phyloP scores from a whole-genome alignment of 2,329 filamentous ascomycete genomes.

The Scedosporium boydii region DNA sequence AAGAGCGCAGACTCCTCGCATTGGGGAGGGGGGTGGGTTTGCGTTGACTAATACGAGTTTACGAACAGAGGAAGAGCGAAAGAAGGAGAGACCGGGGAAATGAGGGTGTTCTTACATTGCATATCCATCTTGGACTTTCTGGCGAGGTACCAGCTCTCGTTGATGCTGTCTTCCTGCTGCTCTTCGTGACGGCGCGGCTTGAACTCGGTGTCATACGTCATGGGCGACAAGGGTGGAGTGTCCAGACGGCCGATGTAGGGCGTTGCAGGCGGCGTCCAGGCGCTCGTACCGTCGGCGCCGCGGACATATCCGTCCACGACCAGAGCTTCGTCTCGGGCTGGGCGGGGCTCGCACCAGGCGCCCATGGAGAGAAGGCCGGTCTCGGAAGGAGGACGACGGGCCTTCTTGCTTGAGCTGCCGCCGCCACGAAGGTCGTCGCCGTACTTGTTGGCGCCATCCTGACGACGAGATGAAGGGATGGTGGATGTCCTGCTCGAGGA shows the following conservation, averaged over 20 bases:
- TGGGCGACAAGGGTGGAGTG: not conserved
- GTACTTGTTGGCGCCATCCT: not conserved
- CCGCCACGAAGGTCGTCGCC: not conserved
- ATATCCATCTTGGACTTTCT: not conserved
- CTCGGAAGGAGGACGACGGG: not conserved
- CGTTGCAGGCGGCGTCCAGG: not conserved
- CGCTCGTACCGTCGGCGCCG: not conserved
- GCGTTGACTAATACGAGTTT: not conserved
- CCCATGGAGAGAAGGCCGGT: not conserved
- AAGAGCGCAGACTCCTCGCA: not conserved
- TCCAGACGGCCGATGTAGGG: not conserved
- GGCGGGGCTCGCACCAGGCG: not conserved
- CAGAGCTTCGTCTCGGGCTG: not conserved
- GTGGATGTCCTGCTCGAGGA: not conserved
- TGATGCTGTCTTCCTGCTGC: not conserved
- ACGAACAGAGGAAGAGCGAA: not conserved
- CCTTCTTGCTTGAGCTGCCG: not conserved
- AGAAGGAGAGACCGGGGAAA: not conserved
- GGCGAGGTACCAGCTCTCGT: not conserved
- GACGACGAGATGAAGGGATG: not conserved
- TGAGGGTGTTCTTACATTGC: not conserved
- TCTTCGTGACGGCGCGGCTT: not conserved
- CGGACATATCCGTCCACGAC: not conserved
- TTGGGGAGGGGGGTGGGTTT: not conserved
- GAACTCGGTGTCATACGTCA: constrained; percentile 1